phyloP scores from a whole-genome alignment of 768 basidiomycete genomes.

The Galerina marginata region DNA sequence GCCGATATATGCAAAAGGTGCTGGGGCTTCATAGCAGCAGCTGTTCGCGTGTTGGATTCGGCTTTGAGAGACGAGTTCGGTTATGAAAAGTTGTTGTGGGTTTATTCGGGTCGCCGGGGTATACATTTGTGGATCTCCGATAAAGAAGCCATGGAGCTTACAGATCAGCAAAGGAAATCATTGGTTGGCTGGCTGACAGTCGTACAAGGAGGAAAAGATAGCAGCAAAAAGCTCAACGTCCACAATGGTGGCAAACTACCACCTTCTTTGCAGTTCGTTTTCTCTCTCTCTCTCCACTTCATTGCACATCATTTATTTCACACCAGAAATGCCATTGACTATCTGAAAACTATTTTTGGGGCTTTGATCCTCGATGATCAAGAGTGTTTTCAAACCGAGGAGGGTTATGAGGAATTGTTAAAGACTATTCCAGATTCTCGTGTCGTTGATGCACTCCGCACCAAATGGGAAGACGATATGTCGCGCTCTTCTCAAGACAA shows the following conservation, averaged over 20 bases:
- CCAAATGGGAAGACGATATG: constrained; percentile 63
- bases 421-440: constrained; percentile 72
- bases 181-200: constrained; percentile 90
- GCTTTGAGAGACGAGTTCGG: constrained; percentile 90
- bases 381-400: constrained; percentile 73
- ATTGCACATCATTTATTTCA: background rate
- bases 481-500: constrained; percentile 66
- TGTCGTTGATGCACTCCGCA: constrained; percentile 52
- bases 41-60: constrained; percentile 84
- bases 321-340: constrained; percentile 49
- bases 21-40: constrained; percentile 94
- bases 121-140: constrained; percentile 99
- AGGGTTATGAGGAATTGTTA: constrained; percentile 78
- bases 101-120: constrained; percentile 97
- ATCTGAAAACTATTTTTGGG: constrained; percentile 61
- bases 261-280: constrained; percentile 71
- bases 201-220: constrained; percentile 80
- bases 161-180: constrained; percentile 88
- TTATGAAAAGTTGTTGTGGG: constrained; percentile 91
- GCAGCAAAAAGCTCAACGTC: constrained; percentile 83
- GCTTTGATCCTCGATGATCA: constrained; percentile 82
- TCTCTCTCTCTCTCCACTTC: background rate
- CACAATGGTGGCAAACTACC: constrained; percentile 60
- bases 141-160: constrained; percentile 82
- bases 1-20: constrained; percentile 91